Base-by-base conservation (phyloP, 345 rosid genomes). In the Populus tremula region DNA sequence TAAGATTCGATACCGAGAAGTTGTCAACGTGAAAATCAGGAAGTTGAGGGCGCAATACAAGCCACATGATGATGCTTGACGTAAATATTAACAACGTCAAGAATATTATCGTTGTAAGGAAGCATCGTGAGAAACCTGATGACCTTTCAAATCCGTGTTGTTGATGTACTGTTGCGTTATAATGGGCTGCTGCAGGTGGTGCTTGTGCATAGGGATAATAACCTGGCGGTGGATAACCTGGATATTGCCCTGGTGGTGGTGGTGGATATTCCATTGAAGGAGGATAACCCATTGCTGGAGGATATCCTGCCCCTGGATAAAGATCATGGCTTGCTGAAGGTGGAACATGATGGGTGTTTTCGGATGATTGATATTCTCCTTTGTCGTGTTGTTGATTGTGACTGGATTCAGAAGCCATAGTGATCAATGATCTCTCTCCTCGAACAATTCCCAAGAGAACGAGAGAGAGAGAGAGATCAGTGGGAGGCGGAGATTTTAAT, bases 11-110 rank as follows among this genome's bases (percentile, higher is more conserved):
- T 9, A 90, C 88, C 21, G 86, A 72, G 18, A 85, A 86, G 59
- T 84, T 82, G 7, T 91, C 85, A 8, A 87, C 86, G 47, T 88
- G 88, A 70, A 91, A 82, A 74, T 82, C 73, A 38, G 81, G 27
- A 39, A 86, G 80, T 20, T 66, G 23, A n/a, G 96, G 97, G 25
- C 92, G 94, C 81, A 92, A 77, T 7, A 90, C 74, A 70, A 90
- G 90, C 94, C 96, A 91, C 70, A 85, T 50, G 71, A 91, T 49
- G 38, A 90, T 47, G 68, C 81, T 85, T 20, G 85, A 43, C 12
- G 81, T 17, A 75, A 83, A 86, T 0, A 82, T 47, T 5, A 85
- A 12, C 6, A 89, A 12, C 33, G 90, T 43, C 18, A 91, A 27
- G 61, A 88, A 0, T 25, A 88, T 39, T n/a, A 87, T 38, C 2